Percentiles rank a stretch among this genome's conserved stretches.
Evolutionary conservation across 2,329 filamentous ascomycete genomes (phyloP).

Genomic region (Sphaceloma murrayae): DNA sequence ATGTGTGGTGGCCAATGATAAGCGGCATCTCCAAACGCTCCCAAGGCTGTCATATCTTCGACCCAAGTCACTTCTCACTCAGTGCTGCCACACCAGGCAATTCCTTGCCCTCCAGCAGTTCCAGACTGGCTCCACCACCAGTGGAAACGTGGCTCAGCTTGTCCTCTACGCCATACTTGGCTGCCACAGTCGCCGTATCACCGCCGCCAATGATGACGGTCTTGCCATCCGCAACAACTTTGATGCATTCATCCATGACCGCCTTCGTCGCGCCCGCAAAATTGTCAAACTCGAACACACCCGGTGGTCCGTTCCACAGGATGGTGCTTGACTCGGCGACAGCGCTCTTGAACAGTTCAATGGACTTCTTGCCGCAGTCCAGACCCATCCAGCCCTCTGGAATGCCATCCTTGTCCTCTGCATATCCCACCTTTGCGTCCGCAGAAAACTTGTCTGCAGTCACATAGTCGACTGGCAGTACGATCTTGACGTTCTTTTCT

Average conservation of each 20-base stretch:
- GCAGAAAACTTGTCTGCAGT: conserved; percentile 90
- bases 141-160: conserved; percentile 98
- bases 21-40: too few relatives aligned
- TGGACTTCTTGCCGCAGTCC: conserved; percentile 81
- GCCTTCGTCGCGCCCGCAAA: conserved; percentile 89
- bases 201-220: conserved; percentile 98
- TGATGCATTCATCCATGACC: conserved; percentile 80
- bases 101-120: conserved; percentile 96
- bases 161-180: conserved; percentile 91
- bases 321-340: conserved; percentile 89
- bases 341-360: conserved; percentile 78
- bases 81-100: conserved; percentile 87
- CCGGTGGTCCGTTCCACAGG: conserved; percentile 95
- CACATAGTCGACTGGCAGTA: conserved; percentile 89
- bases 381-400: conserved; percentile 98
- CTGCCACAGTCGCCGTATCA: conserved; percentile 94
- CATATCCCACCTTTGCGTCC: conserved; percentile 69
- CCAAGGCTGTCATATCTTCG: conserved; percentile 1
- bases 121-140: conserved; percentile 86
- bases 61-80: conserved; percentile 16
- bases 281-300: conserved; percentile 94
- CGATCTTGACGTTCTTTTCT: conserved; percentile 89
- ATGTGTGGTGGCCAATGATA: too few relatives aligned
- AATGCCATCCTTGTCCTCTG: conserved; percentile 80
- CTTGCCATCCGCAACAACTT: conserved; percentile 70